These are phyloP conservation scores for Austroboletus eburneus DNA, from an alignment of 768 basidiomycete species.

Conservation along the genomic window DNA sequence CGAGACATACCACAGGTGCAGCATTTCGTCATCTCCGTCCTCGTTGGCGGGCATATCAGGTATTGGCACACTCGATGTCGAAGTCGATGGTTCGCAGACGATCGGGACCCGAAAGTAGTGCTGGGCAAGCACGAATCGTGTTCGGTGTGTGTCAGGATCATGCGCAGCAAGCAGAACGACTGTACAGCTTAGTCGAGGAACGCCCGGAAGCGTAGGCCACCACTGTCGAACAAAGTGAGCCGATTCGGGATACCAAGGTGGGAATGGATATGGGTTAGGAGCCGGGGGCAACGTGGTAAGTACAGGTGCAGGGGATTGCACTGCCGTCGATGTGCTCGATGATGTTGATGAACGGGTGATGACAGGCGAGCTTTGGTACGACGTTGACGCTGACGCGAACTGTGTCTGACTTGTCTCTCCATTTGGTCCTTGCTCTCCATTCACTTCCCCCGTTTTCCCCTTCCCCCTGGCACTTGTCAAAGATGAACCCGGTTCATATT, in stretches of 20 bases:
- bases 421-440: conserved; percentile 7
- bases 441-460: conserved; percentile 20
- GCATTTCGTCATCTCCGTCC: conserved; percentile 48
- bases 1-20: conserved; percentile 68
- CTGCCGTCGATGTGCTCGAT: conserved; percentile 2
- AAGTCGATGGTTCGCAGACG: conserved; percentile 13
- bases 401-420: conserved; percentile 8
- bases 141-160: conserved; percentile 55
- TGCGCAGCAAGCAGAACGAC: conserved; percentile 65
- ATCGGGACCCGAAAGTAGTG: conserved; percentile 75
- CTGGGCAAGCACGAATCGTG: conserved; percentile 63
- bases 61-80: conserved; percentile 1
- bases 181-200: conserved; percentile 67
- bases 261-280: conserved; percentile 61
- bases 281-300: conserved; percentile 11
- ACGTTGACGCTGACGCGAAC: conserved; percentile 8
- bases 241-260: conserved; percentile 67
- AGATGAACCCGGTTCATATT: conserved; percentile 8
- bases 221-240: conserved; percentile 78
- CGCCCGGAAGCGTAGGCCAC: conserved; percentile 66
- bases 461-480: conserved; percentile 13
- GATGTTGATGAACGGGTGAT: conserved; percentile 8
- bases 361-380: conserved; percentile 8
- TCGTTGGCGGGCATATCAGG: neutral
- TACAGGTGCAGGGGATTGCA: neutral